These are phyloP conservation scores for Tricholoma furcatifolium DNA, from an alignment of 768 basidiomycete genomes.

Conservation along the genomic window DNA sequence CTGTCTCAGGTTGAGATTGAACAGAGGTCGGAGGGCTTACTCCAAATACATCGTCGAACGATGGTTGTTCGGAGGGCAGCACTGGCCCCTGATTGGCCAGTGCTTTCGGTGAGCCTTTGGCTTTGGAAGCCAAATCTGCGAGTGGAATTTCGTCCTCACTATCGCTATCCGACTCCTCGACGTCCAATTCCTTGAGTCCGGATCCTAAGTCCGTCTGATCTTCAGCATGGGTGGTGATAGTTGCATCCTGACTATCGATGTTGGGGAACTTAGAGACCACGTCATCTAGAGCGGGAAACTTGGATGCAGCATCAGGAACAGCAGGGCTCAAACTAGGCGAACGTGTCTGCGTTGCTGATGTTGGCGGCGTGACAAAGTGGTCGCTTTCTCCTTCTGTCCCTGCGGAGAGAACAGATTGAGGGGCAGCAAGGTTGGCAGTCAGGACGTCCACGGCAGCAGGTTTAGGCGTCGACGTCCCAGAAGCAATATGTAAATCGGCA, in stretches of 20 bases:
- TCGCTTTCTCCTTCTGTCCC: constrained; percentile 45
- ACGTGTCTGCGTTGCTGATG: constrained; percentile 30
- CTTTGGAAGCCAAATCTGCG: constrained; percentile 28
- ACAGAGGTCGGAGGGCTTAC: constrained; percentile 24
- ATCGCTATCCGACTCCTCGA: constrained; percentile 50
- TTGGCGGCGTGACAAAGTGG: constrained; percentile 60
- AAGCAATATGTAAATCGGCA: neutral
- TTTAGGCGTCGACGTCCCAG: constrained; percentile 15
- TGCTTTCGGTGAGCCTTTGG: constrained; percentile 21
- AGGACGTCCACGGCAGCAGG: constrained; percentile 15
- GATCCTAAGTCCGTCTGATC: constrained; percentile 51
- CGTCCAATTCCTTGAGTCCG: constrained; percentile 58
- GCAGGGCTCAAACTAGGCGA: constrained; percentile 18
- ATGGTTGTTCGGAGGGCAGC: constrained; percentile 3
- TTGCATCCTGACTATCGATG: constrained; percentile 25
- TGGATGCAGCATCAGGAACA: constrained; percentile 13
- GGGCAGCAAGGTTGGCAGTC: constrained; percentile 8
- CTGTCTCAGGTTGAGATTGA: neutral
- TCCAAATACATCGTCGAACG: constrained; percentile 64
- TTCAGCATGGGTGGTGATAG: constrained; percentile 14
- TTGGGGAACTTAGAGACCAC: constrained; percentile 38
- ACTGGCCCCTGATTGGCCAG: constrained; percentile 7
- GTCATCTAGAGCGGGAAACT: constrained; percentile 35
- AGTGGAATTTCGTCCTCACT: constrained; percentile 47
- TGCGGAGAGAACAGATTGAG: constrained; percentile 13